These are phyloP conservation scores for Erodium maritimum DNA, from an alignment of 345 rosid genomes.

Conservation along the genomic window DNA sequence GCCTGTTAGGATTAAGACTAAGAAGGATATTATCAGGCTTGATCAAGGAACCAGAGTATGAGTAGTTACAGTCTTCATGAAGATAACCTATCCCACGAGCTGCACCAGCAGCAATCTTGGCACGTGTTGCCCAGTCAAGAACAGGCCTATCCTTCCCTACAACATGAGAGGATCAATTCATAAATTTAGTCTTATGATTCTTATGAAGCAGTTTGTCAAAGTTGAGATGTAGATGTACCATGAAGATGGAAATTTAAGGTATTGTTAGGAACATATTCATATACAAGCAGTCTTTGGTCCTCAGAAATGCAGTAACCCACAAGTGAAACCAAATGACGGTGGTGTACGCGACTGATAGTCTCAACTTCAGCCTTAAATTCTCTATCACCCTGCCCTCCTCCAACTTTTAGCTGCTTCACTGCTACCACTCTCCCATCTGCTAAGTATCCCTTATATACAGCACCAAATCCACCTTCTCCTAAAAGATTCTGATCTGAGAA, in stretches of 20 bases:
- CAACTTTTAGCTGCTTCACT: slow-evolving; percentile 73
- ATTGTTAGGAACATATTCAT: slow-evolving; percentile 76
- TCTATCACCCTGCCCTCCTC: slow-evolving; percentile 84
- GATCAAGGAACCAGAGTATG: not conserved
- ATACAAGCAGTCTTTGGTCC: slow-evolving; percentile 64
- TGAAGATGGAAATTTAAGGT: slow-evolving; percentile 91
- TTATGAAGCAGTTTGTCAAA: slow-evolving; percentile 10
- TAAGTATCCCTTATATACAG: slow-evolving; percentile 68
- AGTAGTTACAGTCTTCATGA: slow-evolving; percentile 83
- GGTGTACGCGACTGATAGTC: slow-evolving; percentile 87
- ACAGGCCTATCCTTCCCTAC: slow-evolving; percentile 49
- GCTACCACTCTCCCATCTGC: slow-evolving; percentile 85
- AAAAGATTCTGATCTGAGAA: slow-evolving; percentile 67
- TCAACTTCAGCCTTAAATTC: slow-evolving; percentile 95
- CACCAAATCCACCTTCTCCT: slow-evolving; percentile 96
- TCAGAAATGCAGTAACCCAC: slow-evolving; percentile 91
- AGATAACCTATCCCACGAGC: slow-evolving; percentile 98
- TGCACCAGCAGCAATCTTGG: slow-evolving; percentile 80
- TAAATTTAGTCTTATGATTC: slow-evolving; percentile 5
- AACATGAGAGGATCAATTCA: slow-evolving; percentile 7
- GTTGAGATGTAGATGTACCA: slow-evolving; percentile 31
- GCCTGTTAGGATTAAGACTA: not conserved
- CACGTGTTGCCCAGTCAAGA: slow-evolving; percentile 68
- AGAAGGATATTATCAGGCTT: not conserved
- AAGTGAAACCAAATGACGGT: slow-evolving; percentile 84